Evolutionary conservation across 148 eudicot species (phyloP).

Genomic region (Chenopodium quinoa): DNA sequence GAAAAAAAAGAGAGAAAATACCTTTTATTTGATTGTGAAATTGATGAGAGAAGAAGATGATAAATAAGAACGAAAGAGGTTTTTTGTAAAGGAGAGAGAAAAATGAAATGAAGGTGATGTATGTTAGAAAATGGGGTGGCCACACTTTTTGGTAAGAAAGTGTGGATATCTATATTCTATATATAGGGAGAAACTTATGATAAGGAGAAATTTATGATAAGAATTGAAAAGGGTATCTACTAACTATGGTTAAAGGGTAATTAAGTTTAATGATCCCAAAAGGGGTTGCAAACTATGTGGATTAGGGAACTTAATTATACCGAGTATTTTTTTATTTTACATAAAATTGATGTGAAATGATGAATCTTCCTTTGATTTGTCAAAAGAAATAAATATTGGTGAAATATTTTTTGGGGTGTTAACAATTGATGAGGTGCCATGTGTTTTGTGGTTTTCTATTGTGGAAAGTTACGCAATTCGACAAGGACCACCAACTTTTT

Average conservation of each 20-base stretch:
- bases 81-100: not conserved
- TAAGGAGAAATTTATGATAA: not conserved
- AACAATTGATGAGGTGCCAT: constrained; percentile 15
- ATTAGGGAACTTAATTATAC: not conserved
- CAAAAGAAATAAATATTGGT: not conserved
- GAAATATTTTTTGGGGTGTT: not conserved
- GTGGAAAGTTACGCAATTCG: not conserved
- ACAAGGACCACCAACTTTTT: not conserved
- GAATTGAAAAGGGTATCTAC: not conserved
- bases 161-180: not conserved
- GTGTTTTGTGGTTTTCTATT: constrained; percentile 3
- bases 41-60: not conserved
- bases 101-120: no score
- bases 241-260: constrained; percentile 15
- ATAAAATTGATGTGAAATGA: not conserved
- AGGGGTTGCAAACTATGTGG: not conserved
- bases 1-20: not conserved
- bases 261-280: not conserved
- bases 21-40: not conserved
- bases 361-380: not conserved
- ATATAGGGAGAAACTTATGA: not conserved
- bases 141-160: not conserved
- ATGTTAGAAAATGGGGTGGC: not conserved
- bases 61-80: not conserved
- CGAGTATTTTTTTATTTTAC: not conserved